Conservation (phyloP, 257 asterid species). For the Solanum acaule region DNA sequence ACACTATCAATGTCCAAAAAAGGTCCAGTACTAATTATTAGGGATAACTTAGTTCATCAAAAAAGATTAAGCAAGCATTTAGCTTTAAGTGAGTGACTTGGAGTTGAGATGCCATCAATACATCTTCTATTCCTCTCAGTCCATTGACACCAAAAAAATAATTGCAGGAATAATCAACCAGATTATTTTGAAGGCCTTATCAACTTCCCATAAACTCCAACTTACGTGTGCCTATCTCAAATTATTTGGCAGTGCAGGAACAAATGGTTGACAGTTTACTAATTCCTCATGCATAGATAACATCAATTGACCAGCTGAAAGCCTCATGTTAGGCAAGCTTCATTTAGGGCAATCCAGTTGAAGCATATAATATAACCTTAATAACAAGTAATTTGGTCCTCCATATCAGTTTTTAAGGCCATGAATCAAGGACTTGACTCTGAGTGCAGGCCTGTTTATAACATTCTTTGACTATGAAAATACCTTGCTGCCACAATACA, state of each 20-base stretch:
- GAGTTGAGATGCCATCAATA: neutral
- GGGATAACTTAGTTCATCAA: neutral
- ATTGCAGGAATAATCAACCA: neutral
- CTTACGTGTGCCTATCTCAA: neutral
- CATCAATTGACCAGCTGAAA: neutral
- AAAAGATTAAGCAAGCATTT: neutral
- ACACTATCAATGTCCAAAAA: neutral
- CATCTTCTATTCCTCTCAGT: neutral
- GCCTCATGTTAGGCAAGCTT: neutral
- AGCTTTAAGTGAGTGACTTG: neutral
- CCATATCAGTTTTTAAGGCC: neutral
- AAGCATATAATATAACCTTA: neutral
- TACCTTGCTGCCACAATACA: neutral
- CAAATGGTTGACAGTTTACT: neutral
- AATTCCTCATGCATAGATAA: neutral
- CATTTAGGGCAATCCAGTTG: neutral
- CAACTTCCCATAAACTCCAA: neutral
- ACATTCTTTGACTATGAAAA: neutral
- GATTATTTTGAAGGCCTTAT: neutral
- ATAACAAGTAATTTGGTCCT: neutral
- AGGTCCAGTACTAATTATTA: neutral
- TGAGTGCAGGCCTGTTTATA: neutral
- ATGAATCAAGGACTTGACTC: neutral
- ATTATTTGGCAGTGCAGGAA: neutral
- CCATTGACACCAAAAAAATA: neutral